Percentiles rank a stretch among this genome's conserved stretches.
These are phyloP conservation scores for Tulasnella sp. DNA, from an alignment of 768 basidiomycete genomes.

Conservation along the genomic window DNA sequence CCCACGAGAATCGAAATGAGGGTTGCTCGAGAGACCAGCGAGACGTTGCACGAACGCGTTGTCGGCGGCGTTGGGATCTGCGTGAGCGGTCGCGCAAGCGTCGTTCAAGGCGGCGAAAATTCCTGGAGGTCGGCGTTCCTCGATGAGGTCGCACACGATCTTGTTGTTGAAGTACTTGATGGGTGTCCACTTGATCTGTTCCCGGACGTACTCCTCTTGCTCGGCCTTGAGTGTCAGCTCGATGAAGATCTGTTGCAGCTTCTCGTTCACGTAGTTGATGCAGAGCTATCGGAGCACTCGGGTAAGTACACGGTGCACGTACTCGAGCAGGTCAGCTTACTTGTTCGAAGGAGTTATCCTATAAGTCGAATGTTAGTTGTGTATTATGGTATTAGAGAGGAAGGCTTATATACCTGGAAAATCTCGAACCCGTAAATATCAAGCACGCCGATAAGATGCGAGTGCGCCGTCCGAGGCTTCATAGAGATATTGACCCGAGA, in stretches of 20 bases:
- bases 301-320: not conserved
- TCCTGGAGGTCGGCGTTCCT: conserved; percentile 93
- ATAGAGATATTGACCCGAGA: conserved; percentile 94
- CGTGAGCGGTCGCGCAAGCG: conserved; percentile 98
- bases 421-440: conserved; percentile 99
- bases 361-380: conserved; percentile 21
- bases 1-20: conserved; percentile 95
- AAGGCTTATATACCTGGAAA: conserved; percentile 66
- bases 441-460: conserved; percentile 90
- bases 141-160: conserved; percentile 96
- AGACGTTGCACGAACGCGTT: conserved; percentile 95
- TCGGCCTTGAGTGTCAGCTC: conserved; percentile 98
- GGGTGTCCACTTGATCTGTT: conserved; percentile 99
- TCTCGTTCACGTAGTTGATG: conserved; percentile 99
- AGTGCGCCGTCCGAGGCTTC: conserved; percentile 74
- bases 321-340: not conserved
- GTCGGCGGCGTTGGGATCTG: conserved; percentile 94
- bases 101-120: conserved; percentile 98
- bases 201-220: conserved; percentile 98
- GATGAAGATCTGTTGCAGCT: conserved; percentile 99
- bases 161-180: conserved; percentile 99
- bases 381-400: not conserved
- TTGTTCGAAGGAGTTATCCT: conserved; percentile 77
- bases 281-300: conserved; percentile 82
- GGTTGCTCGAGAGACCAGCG: conserved; percentile 74